Base-by-base conservation (phyloP, 495 filamentous ascomycete species). In the Xylaria venustula region DNA sequence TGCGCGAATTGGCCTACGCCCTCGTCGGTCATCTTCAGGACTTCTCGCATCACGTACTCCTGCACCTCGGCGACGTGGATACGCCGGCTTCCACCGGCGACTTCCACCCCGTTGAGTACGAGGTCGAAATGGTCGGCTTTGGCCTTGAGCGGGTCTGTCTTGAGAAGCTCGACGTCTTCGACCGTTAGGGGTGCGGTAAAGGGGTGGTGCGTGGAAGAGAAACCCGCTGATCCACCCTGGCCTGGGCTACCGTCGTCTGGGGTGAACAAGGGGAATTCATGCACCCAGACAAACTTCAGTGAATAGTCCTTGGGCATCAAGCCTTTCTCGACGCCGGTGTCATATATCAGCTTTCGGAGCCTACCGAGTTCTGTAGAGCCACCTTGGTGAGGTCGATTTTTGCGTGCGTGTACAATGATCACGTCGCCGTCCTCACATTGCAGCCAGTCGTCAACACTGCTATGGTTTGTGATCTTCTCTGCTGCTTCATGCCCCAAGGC, bases 91-190 rank as follows among this genome's bases (percentile, higher is more conserved):
- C 94, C 94, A 12, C 94, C 94, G 42, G 94, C 94, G 26, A 98
- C 82, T 73, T 98, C 94, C 14, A 97, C 85, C 15, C 94, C 94
- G 69, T 98, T 98, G 58, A 98, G 84, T 12, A 98, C 94, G 15
- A 98, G 82, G 67, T 98, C 94, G 71, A 96, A 98, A 71, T 95
- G 90, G 69, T 96, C 92, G 1, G 84, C 93, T 37, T 80, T 82
- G 0, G 83, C 92, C 58, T 82, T 74, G 9, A 88, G 79, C 1
- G 94, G 95, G 54, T 91, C 80, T 5, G 83, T 87, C 19, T 82
- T 73, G 9, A 97, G 83, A 1, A 92, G 70, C 44, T 90, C 87
- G 26, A 96, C 84, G 67, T 98, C 95, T 12, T 78, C 76, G 12
- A 81, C 64, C 6, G 85, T 81, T 54, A 88, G 85, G 0, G 95